phyloP scores from a whole-genome alignment of 2,329 filamentous ascomycete species.

The Fusarium paranaense region DNA sequence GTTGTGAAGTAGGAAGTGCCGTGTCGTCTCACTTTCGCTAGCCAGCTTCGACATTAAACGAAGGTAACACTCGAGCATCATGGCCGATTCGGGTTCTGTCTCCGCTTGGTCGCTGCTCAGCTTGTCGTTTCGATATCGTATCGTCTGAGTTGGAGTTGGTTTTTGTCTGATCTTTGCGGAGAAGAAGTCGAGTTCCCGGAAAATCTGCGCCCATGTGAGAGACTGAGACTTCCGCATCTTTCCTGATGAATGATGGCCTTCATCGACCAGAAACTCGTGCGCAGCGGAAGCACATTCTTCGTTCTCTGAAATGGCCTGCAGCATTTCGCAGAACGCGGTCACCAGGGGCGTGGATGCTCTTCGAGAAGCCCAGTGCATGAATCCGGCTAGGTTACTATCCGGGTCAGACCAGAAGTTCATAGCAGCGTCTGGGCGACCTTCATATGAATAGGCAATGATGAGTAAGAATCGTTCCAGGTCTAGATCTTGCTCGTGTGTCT shows the following conservation, averaged over 20 bases:
- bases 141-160: constrained; percentile 58
- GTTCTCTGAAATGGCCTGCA: constrained; percentile 87
- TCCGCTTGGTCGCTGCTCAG: constrained; percentile 76
- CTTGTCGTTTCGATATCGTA: constrained; percentile 68
- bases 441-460: constrained; percentile 91
- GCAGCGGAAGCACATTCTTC: constrained; percentile 85
- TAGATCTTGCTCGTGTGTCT: constrained; percentile 73
- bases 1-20: constrained; percentile 77
- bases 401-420: constrained; percentile 92
- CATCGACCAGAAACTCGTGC: constrained; percentile 90
- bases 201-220: constrained; percentile 92
- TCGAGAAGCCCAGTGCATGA: constrained; percentile 96
- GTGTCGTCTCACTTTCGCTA: constrained; percentile 76
- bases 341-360: constrained; percentile 95
- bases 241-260: constrained; percentile 77
- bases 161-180: constrained; percentile 82
- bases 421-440: constrained; percentile 85
- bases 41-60: constrained; percentile 87
- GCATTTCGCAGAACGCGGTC: constrained; percentile 95
- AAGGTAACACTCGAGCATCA: constrained; percentile 96
- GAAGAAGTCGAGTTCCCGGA: constrained; percentile 89
- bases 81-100: constrained; percentile 88
- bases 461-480: constrained; percentile 91
- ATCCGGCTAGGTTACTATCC: constrained; percentile 93
- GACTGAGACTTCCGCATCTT: constrained; percentile 87